These are phyloP conservation scores for Neoboletus subvelutipes DNA, from an alignment of 768 basidiomycete genomes.

Conservation along the genomic window DNA sequence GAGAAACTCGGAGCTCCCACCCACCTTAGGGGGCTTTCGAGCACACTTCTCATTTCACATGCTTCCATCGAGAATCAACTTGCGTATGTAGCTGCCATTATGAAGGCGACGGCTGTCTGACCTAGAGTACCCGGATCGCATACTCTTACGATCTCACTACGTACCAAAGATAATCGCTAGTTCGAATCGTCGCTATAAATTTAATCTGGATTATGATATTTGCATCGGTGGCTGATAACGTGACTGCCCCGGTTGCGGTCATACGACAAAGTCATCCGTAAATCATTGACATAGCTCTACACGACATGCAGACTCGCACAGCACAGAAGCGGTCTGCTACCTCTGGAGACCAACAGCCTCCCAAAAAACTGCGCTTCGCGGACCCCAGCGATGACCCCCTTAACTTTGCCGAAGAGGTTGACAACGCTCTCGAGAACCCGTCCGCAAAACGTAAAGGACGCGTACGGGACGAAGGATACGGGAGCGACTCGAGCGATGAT, in stretches of 20 bases:
- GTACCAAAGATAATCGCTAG: neutral
- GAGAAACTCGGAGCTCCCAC: slow-evolving; percentile 51
- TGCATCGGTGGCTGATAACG: neutral
- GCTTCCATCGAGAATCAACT: slow-evolving; percentile 58
- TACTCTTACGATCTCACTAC: neutral
- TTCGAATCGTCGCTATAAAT: neutral
- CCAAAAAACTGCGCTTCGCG: slow-evolving; percentile 72
- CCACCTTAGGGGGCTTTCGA: slow-evolving; percentile 43
- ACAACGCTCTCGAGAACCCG: slow-evolving; percentile 67
- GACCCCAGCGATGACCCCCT: slow-evolving; percentile 74
- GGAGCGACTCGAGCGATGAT: slow-evolving; percentile 92
- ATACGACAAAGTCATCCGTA: slow-evolving; percentile 22
- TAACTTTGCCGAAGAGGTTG: slow-evolving; percentile 78
- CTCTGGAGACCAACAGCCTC: slow-evolving; percentile 33
- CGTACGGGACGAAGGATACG: slow-evolving; percentile 85
- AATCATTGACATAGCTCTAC: slow-evolving; percentile 11
- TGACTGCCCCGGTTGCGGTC: neutral
- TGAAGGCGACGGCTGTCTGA: slow-evolving; percentile 25
- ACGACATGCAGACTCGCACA: slow-evolving; percentile 38
- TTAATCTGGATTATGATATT: neutral
- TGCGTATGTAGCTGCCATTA: slow-evolving; percentile 58
- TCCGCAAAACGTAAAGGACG: slow-evolving; percentile 63
- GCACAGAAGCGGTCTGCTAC: slow-evolving; percentile 45
- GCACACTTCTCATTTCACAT: slow-evolving; percentile 50
- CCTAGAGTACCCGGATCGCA: neutral